Base-by-base conservation (phyloP, 2,329 filamentous ascomycete genomes). In the Geosmithia flava region DNA sequence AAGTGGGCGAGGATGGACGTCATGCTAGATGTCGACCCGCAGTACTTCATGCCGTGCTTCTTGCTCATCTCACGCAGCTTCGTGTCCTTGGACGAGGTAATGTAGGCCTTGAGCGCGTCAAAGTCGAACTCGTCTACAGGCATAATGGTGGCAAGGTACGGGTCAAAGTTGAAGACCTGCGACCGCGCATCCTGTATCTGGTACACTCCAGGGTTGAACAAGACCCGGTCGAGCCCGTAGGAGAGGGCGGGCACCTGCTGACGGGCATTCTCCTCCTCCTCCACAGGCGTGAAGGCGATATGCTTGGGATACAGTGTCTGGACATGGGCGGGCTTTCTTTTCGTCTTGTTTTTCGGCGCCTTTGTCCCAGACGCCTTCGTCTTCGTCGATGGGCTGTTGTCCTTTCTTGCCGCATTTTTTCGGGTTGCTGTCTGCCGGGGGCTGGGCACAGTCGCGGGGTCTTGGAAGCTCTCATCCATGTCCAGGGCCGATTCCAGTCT, bases 11-110 rank as follows among this genome's bases (percentile, higher is more conserved):
- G 72, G 46, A 86, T 81, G 2, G 82, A 73, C 1, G 91, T 95
- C 89, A 96, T 95, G 66, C 91, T 97, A 2, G 93, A 98, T 1
- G 93, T 97, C 13, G 93, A 98, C 10, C 93, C 93, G 11, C 89
- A 83, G 60, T 94, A 98, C 59, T 85, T 94, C 62, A 82, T 88
- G 13, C 72, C 68, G 51, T 85, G 66, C 48, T 80, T 65, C 46
- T 72, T 70, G 2, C 87, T 86, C 42, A 93, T 76, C 1, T 72
- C 62, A n/a, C 83, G 75, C 13, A 98, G 72, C 4, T 74, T 79
- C 6, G 68, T 65, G 60, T 98, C 93, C 60, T 86, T 82, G 10
- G 91, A 97, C 0, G 93, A 96, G 0, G 90, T 96, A 53, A 95
- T 81, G 63, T 95, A 98, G 53, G 82, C 75, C 62, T 86, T 87